These are phyloP conservation scores for Hymenoscyphus occultus DNA, from an alignment of 2,329 filamentous ascomycete species.

Conservation along the genomic window DNA sequence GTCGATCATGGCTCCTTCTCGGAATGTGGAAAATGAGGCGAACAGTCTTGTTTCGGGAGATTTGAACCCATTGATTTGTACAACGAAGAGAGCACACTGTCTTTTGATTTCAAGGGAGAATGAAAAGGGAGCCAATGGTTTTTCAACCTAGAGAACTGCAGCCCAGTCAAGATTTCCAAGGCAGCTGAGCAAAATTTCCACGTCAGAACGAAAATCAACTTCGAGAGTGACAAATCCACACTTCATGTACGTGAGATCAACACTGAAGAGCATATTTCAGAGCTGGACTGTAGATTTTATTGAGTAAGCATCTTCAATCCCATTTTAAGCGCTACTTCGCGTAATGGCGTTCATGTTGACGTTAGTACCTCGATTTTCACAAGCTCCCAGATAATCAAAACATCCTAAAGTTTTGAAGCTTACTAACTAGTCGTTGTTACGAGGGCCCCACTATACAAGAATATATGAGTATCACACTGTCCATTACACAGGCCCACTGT, in stretches of 20 bases:
- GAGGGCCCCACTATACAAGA: background rate
- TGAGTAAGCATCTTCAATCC: background rate
- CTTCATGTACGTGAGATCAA: too few species aligned
- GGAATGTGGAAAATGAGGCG: background rate
- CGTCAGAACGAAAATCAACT: background rate
- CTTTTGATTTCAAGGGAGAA: background rate
- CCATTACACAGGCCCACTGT: background rate
- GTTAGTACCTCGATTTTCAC: background rate
- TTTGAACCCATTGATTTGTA: background rate
- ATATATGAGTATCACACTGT: background rate
- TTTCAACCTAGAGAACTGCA: background rate
- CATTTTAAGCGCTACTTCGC: background rate
- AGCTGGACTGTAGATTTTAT: background rate
- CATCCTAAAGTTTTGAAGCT: background rate
- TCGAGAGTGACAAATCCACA: background rate
- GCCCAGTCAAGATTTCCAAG: background rate
- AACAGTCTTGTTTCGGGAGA: background rate
- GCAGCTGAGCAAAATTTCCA: background rate
- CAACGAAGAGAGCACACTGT: background rate
- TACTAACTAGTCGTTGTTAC: background rate
- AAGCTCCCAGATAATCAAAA: background rate
- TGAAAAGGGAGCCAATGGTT: background rate
- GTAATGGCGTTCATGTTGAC: background rate
- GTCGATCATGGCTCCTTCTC: background rate
- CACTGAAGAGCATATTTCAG: too few species aligned